Base-by-base conservation (phyloP, 495 filamentous ascomycete species). In the Aspergillus ostianus region DNA sequence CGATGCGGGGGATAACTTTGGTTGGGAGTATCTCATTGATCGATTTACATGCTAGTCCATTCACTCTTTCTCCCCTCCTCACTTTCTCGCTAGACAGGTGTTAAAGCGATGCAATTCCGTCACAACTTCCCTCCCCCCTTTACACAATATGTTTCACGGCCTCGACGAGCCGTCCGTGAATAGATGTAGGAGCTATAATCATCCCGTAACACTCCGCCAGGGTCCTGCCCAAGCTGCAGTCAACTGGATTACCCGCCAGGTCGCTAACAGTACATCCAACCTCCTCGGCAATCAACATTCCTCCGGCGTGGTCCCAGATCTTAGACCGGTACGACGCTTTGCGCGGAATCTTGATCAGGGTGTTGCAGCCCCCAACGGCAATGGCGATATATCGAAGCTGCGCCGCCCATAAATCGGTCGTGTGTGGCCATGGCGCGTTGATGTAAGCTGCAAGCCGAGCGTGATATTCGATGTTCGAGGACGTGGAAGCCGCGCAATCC, bases 301-400 rank as follows among this genome's bases (percentile, higher is more conserved):
- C 87, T 8, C 87, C 88, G 0, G 84, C 82, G 69, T 90, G 88
- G 62, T 90, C 88, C 88, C 88, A 90, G 17, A 87, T 76, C 69
- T 87, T 86, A n/a, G 81, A 86, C 26, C 73, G 73, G 57, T 85
- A 75, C 0, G 73, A 68, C 4, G 70, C 65, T 5, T 75, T 73
- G 58, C 77, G 75, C 54, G 88, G 86, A 12, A 90, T 74, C 76
- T 88, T 87, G 15, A 90, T 65, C 7, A 84, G 80, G 49, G 82
- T 73, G 68, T 87, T 86, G 15, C 80, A 83, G 7, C 82, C 77
- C 3, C 82, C 84, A 13, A 87, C 70, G 0, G 84, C 83, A 32
- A 90, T 75, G 9, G 80, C 77, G 4, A 83, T 80, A 74, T 89
- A 90, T 41, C 87, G 79, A 61, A 86, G 77, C 45, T 89, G 85